A percentile compares a stretch with the other conserved stretches of the same genome.
phyloP scores from a whole-genome alignment of 2,329 filamentous ascomycete species.

The Colletotrichum magnum region DNA sequence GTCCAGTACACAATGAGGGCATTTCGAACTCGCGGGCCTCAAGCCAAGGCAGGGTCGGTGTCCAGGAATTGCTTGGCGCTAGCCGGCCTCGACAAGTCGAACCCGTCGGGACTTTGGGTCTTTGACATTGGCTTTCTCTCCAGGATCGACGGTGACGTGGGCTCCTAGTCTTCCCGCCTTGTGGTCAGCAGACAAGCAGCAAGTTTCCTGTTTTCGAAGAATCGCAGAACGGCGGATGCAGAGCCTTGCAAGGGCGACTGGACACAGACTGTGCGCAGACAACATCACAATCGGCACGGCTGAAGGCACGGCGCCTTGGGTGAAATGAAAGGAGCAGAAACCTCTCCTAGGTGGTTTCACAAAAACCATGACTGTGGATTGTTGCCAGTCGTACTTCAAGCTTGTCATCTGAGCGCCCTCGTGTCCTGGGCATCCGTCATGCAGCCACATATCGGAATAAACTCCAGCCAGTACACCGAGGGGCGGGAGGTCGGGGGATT shows the following conservation, averaged over 20 bases:
- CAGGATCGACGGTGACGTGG: conserved; percentile 27
- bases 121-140: conserved; percentile 12
- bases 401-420: conserved; percentile 34
- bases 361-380: conserved; percentile 24
- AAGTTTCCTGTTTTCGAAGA: conserved; percentile 7
- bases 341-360: conserved; percentile 32
- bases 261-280: conserved; percentile 11
- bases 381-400: conserved; percentile 12
- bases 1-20: background rate
- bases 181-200: conserved; percentile 20
- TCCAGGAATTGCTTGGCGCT: conserved; percentile 17
- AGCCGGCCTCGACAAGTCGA: conserved; percentile 23
- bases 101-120: conserved; percentile 9
- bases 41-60: background rate
- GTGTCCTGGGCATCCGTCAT: conserved; percentile 13
- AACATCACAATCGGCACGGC: background rate
- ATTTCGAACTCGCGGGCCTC: background rate
- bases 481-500: background rate
- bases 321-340: conserved; percentile 27
- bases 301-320: background rate
- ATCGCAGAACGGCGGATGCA: conserved; percentile 9
- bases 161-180: conserved; percentile 25
- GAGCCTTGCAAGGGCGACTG: background rate
- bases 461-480: conserved; percentile 2
- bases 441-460: conserved; percentile 19